Percentiles rank a stretch among this genome's conserved stretches.
These are phyloP conservation scores for Tetrahymena malaccensis DNA, from an alignment of 73 alveolate genomes.

Conservation along the genomic window DNA sequence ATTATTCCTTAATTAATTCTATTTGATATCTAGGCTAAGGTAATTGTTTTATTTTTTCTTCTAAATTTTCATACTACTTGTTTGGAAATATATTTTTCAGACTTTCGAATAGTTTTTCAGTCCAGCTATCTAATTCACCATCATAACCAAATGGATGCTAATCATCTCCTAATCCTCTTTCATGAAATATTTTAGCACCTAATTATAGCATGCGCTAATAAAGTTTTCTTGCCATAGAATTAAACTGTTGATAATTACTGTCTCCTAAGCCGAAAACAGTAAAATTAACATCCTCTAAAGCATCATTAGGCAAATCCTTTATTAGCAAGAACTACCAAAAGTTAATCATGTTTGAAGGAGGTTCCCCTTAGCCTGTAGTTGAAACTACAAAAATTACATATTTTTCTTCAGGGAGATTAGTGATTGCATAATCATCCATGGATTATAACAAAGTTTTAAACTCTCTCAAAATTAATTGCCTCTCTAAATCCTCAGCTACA, in stretches of 20 bases:
- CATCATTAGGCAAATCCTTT: constrained; percentile 58
- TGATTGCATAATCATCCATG: not conserved
- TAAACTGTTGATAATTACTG: constrained; percentile 71
- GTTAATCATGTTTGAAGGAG: constrained; percentile 51
- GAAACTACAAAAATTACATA: constrained; percentile 66
- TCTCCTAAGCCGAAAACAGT: constrained; percentile 90
- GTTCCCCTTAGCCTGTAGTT: constrained; percentile 83
- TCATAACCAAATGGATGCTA: constrained; percentile 76
- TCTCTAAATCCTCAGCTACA: constrained; percentile 10
- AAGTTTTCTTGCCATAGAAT: constrained; percentile 76
- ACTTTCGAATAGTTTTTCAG: constrained; percentile 29
- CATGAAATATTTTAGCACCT: constrained; percentile 56
- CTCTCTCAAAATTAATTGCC: not conserved
- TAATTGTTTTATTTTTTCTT: not conserved
- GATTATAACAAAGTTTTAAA: not conserved
- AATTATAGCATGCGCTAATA: constrained; percentile 53
- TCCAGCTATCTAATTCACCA: constrained; percentile 77
- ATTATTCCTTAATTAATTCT: not conserved
- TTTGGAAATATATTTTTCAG: not conserved
- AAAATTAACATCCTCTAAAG: constrained; percentile 47
- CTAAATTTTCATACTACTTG: not conserved
- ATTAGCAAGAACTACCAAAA: constrained; percentile 65
- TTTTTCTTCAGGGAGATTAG: constrained; percentile 26
- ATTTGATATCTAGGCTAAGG: not conserved
- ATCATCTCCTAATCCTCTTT: constrained; percentile 72